phyloP scores from a whole-genome alignment of 331 rosid genomes.

The Malus hybrid region DNA sequence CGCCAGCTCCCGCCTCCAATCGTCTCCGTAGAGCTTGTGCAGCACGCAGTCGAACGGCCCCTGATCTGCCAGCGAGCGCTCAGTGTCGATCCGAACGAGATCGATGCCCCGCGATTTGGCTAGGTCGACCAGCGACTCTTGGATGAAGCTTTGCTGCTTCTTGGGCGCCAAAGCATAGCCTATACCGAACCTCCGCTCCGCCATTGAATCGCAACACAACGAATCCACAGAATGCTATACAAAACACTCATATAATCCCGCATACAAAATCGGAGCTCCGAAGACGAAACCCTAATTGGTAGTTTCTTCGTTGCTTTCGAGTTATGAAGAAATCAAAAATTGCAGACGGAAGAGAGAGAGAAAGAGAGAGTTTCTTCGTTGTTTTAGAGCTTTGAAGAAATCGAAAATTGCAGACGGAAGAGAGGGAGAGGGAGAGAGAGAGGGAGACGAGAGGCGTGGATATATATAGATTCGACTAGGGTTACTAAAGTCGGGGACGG shows the following conservation, averaged over 20 bases:
- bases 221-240: background rate
- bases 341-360: background rate
- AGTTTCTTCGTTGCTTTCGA: background rate
- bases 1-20: conserved; percentile 62
- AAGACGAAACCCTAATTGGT: background rate
- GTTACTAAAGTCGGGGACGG: too few species aligned
- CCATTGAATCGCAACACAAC: conserved; percentile 41
- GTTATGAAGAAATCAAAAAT: conserved; percentile 9
- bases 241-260: conserved; percentile 1
- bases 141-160: conserved; percentile 21
- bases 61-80: conserved; percentile 22
- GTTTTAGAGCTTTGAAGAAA: conserved; percentile 3
- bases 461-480: too few species aligned
- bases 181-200: conserved; percentile 54
- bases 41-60: conserved; percentile 84
- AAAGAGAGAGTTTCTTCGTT: background rate
- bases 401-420: conserved; percentile 1
- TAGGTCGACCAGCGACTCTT: conserved; percentile 52
- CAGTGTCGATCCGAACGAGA: background rate
- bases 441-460: too few species aligned
- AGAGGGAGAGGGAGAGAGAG: background rate
- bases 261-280: conserved; percentile 2
- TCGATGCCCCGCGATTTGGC: conserved; percentile 73
- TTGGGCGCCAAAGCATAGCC: conserved; percentile 87
- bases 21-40: conserved; percentile 78